A percentile compares a stretch with the other conserved stretches of the same genome.
These are phyloP conservation scores for Heritiera fomes DNA, from an alignment of 345 rosid species.

Conservation along the genomic window DNA sequence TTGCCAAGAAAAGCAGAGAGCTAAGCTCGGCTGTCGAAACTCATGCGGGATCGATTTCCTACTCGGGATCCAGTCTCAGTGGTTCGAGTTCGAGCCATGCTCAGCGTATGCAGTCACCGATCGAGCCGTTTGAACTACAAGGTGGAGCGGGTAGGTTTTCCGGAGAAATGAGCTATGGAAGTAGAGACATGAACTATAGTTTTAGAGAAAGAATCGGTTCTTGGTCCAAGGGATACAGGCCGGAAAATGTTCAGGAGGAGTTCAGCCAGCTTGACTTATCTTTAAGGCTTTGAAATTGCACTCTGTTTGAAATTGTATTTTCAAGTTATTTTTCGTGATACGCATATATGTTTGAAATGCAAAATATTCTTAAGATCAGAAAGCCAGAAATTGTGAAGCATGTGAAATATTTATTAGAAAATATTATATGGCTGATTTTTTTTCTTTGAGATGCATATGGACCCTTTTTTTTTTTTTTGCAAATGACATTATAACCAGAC, in stretches of 20 bases:
- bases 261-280: conserved; percentile 70
- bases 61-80: conserved; percentile 16
- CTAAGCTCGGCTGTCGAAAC: conserved; percentile 29
- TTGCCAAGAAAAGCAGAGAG: conserved; percentile 84
- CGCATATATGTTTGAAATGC: no score
- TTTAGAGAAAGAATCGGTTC: conserved; percentile 21
- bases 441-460: no score
- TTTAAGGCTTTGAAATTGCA: conserved; percentile 44
- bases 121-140: conserved; percentile 35
- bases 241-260: conserved; percentile 60
- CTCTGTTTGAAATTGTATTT: neutral
- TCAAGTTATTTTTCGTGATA: neutral
- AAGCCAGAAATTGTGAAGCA: no score
- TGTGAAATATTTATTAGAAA: no score
- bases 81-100: conserved; percentile 21
- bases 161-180: conserved; percentile 33
- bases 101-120: conserved; percentile 20
- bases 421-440: no score
- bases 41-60: conserved; percentile 33
- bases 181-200: conserved; percentile 27
- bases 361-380: no score
- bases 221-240: conserved; percentile 37
- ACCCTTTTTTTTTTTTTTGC: no score
- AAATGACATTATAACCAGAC: no score
- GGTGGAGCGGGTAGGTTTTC: conserved; percentile 36